Base-by-base conservation (phyloP, 2,329 filamentous ascomycete species). In the Cladosporium sp. region DNA sequence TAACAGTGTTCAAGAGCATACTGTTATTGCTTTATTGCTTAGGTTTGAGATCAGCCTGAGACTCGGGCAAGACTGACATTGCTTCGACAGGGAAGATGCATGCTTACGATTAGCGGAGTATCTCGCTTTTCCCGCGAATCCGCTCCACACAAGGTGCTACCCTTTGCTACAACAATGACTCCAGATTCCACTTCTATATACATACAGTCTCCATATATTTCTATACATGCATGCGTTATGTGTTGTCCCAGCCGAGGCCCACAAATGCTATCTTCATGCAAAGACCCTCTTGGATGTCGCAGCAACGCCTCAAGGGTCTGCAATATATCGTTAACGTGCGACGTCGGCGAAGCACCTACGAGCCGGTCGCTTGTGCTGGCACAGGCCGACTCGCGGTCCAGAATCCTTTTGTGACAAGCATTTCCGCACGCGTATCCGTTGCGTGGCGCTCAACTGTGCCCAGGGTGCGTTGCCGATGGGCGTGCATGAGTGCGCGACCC, bases 91-190 rank as follows among this genome's bases (percentile, higher is more conserved):
- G 56, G 56, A 58, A 58, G 36, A 36, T 46, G 56, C 56, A 25
- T 23, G 34, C 36, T 28, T n/a, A 23, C 23, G 23, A 43, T n/a
- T 18, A 21, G n/a, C 54, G 54, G 54, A 57, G 54, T 34, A 57
- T 57, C 30, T 32, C 32, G 5, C n/a, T 54, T 54, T 18, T 54
- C 51, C 51, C 51, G 30, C 30, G n/a, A 28, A 54, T 54, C 51
- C 51, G 54, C 54, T 57, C 54, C 54, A 57, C 54, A 34, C 30
- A 16, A 57, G 54, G 32, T 57, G 54, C 32, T 57, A 57, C 54
- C 54, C 54, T 57, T 57, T 57, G 54, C n/a, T 57, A 57, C 54
- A 34, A 36, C 32, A 25, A n/a, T 46, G 16, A 63, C 60, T 63
- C 60, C 60, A 56, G 60, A 63, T 63, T 53, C 60, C 59, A 46